Evolutionary conservation across 768 basidiomycete species (phyloP).

Genomic region (Polyporus arcularius): DNA sequence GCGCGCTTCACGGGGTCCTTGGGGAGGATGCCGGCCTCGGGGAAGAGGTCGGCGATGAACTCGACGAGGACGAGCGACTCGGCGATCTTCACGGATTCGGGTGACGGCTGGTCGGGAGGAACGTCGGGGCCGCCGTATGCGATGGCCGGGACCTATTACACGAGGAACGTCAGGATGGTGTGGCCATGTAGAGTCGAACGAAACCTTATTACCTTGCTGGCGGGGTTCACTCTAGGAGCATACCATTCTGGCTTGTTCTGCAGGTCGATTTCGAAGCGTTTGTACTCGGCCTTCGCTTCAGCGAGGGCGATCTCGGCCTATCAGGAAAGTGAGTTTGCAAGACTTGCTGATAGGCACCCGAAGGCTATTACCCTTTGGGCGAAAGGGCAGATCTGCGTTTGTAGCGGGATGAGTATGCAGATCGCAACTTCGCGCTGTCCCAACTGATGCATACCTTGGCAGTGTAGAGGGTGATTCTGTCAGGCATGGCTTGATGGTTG

Average conservation of each 20-base stretch:
- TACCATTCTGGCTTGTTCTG: conserved; percentile 72
- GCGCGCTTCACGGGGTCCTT: conserved; percentile 58
- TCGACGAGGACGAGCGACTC: conserved; percentile 70
- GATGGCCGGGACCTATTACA: conserved; percentile 54
- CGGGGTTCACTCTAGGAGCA: conserved; percentile 63
- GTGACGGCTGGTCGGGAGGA: conserved; percentile 55
- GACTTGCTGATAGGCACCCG: not conserved
- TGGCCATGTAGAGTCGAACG: conserved; percentile 2
- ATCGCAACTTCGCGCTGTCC: no score
- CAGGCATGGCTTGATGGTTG: conserved; percentile 1
- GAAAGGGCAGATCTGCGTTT: conserved; percentile 53
- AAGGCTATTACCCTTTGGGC: conserved; percentile 49
- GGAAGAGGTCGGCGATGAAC: conserved; percentile 63
- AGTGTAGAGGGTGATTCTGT: conserved; percentile 13
- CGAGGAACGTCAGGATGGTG: not conserved
- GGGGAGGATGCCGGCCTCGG: conserved; percentile 50
- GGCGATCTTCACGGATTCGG: conserved; percentile 59
- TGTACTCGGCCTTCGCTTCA: conserved; percentile 52
- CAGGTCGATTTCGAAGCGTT: conserved; percentile 59
- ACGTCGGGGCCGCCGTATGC: conserved; percentile 62
- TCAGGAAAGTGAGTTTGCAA: not conserved
- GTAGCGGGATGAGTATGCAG: no score
- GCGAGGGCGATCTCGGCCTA: conserved; percentile 64
- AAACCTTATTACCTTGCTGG: conserved; percentile 50
- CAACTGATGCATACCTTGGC: conserved; percentile 5